phyloP scores from a whole-genome alignment of 169 alveolate genomes.

The Perkinsus olseni region DNA sequence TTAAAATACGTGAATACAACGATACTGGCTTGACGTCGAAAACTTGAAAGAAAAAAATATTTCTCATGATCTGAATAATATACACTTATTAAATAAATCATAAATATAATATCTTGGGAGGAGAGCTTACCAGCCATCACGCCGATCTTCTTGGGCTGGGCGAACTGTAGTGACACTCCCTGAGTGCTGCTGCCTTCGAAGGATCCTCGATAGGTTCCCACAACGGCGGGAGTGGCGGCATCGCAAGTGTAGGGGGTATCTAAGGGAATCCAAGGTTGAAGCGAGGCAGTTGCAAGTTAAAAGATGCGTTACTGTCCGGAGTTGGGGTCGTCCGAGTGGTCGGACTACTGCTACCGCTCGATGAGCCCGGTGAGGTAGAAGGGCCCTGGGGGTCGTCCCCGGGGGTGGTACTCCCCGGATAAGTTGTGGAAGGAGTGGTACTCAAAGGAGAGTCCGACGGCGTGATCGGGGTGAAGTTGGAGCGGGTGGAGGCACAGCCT shows the following conservation, averaged over 20 bases:
- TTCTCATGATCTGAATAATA: too few species aligned
- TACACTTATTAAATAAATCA: too few species aligned
- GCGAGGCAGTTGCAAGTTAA: background rate
- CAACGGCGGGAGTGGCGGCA: background rate
- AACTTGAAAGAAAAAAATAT: too few species aligned
- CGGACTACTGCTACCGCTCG: background rate
- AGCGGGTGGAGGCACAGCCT: background rate
- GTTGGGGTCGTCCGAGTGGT: background rate
- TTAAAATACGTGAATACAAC: too few species aligned
- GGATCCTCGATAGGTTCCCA: background rate
- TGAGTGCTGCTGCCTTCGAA: background rate
- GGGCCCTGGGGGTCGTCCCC: too few species aligned
- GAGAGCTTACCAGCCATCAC: background rate
- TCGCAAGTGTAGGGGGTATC: background rate
- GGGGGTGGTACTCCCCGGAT: too few species aligned
- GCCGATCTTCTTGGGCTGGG: conserved; percentile 3
- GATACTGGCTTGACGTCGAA: too few species aligned
- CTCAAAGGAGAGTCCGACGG: background rate
- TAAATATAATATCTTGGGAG: too few species aligned
- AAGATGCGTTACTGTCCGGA: background rate
- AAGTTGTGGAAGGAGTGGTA: too few species aligned
- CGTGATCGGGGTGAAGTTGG: background rate
- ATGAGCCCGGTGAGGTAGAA: too few species aligned
- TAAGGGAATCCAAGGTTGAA: background rate
- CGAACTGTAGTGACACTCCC: background rate